A percentile compares a stretch with the other conserved stretches of the same genome.
Evolutionary conservation across 2,329 filamentous ascomycete genomes (phyloP).

Genomic region (Parasarocladium wereldwijsianum): DNA sequence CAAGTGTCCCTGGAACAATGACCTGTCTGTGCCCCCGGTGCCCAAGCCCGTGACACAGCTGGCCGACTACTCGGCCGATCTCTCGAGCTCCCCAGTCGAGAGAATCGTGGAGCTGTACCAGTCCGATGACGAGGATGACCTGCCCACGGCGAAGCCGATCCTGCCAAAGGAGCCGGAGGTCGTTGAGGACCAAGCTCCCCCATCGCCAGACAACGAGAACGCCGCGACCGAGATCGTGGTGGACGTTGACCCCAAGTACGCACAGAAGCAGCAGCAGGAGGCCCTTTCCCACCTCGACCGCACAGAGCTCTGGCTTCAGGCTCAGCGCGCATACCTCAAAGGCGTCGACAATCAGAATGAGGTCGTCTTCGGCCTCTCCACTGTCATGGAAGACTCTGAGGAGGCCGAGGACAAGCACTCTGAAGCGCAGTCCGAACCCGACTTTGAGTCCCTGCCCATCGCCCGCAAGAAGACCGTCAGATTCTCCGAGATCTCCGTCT

Average conservation of each 20-base stretch:
- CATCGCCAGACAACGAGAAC: conserved; percentile 36
- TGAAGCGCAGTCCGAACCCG: conserved; percentile 9
- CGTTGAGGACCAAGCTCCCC: conserved; percentile 14
- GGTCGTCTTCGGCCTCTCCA: conserved; percentile 6
- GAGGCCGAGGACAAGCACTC: conserved; percentile 9
- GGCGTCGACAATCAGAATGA: conserved; percentile 38
- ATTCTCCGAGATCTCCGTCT: conserved; percentile 44
- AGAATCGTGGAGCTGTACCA: conserved; percentile 47
- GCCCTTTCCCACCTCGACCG: conserved; percentile 66
- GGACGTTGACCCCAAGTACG: conserved; percentile 64
- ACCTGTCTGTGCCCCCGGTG: conserved; percentile 21
- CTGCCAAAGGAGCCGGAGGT: conserved; percentile 17
- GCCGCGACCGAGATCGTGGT: conserved; percentile 49
- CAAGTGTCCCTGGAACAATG: conserved; percentile 58
- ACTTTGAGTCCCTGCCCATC: conserved; percentile 11
- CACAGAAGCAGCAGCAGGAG: conserved; percentile 54
- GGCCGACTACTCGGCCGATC: conserved; percentile 20
- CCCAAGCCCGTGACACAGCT: conserved; percentile 19
- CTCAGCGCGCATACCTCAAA: conserved; percentile 64
- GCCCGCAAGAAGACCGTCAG: conserved; percentile 59
- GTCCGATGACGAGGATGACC: conserved; percentile 39
- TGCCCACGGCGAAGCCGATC: conserved; percentile 48
- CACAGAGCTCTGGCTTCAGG: conserved; percentile 73
- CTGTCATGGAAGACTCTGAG: conserved; percentile 18
- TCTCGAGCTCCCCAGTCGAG: conserved; percentile 40